phyloP scores from a whole-genome alignment of 179 eudicot genomes.

The Nepenthes alata region DNA sequence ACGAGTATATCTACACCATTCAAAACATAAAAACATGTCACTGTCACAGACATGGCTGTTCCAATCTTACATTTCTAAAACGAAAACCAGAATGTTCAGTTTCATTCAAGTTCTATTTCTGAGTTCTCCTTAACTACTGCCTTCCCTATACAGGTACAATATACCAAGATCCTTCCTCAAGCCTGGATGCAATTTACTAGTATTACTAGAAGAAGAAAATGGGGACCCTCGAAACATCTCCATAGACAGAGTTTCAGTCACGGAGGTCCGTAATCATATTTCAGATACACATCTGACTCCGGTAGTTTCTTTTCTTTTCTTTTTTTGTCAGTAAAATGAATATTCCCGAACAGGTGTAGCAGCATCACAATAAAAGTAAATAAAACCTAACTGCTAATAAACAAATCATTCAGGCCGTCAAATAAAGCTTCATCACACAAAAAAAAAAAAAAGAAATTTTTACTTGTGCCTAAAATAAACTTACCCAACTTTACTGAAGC shows the following conservation, averaged over 20 bases:
- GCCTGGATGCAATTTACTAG: constrained; percentile 32
- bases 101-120: background rate
- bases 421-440: too few relatives aligned
- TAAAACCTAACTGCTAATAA: too few relatives aligned
- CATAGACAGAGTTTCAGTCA: constrained; percentile 25
- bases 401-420: too few relatives aligned
- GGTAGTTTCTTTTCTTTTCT: background rate
- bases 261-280: constrained; percentile 24
- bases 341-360: too few relatives aligned
- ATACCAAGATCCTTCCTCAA: constrained; percentile 53
- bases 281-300: constrained; percentile 25
- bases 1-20: too few relatives aligned
- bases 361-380: too few relatives aligned
- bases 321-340: too few relatives aligned
- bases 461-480: too few relatives aligned
- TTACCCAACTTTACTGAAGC: too few relatives aligned
- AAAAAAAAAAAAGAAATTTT: too few relatives aligned
- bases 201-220: constrained; percentile 46
- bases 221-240: constrained; percentile 41
- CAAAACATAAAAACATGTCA: too few relatives aligned
- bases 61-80: background rate
- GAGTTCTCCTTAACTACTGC: background rate
- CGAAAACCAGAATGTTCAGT: background rate
- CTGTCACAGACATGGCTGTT: background rate
- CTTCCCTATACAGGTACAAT: constrained; percentile 30